Conservation (phyloP, 306 rosid genomes). For the Vachellia collinsii region DNA sequence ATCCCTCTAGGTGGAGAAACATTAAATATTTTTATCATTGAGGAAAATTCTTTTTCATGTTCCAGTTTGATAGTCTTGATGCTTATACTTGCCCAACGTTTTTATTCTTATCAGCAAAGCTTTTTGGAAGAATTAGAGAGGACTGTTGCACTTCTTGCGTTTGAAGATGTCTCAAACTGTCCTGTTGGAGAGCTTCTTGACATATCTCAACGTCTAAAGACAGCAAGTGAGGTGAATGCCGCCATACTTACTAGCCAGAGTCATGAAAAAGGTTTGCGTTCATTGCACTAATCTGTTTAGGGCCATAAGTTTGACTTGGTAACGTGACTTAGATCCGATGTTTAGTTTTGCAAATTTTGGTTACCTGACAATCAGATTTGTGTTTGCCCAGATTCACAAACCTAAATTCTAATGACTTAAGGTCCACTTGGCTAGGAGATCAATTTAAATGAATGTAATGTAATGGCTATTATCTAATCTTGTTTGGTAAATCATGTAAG, state of each 20-base stretch:
- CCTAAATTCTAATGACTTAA: constrained; percentile 13
- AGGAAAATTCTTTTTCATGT: constrained; percentile 24
- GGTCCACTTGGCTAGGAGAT: background rate
- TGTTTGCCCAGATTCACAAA: constrained; percentile 1
- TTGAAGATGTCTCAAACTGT: constrained; percentile 92
- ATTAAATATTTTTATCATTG: background rate
- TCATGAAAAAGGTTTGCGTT: constrained; percentile 87
- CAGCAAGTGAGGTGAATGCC: constrained; percentile 98
- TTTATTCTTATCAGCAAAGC: constrained; percentile 69
- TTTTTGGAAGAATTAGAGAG: constrained; percentile 96
- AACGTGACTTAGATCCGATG: constrained; percentile 9
- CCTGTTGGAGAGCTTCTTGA: constrained; percentile 96
- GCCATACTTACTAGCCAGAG: constrained; percentile 97
- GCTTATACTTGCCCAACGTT: constrained; percentile 33
- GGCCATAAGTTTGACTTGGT: background rate
- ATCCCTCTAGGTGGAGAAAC: too few species aligned
- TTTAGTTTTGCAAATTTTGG: constrained; percentile 14
- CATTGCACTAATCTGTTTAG: constrained; percentile 17
- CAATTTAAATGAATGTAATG: background rate
- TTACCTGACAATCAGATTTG: background rate
- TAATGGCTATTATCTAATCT: background rate
- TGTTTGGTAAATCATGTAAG: background rate
- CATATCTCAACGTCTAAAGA: constrained; percentile 95
- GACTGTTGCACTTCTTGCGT: constrained; percentile 97
- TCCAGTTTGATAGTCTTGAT: constrained; percentile 22